Conservation (phyloP, 371 early-diverging fungal genomes). For the Lichtheimia corymbifera region DNA sequence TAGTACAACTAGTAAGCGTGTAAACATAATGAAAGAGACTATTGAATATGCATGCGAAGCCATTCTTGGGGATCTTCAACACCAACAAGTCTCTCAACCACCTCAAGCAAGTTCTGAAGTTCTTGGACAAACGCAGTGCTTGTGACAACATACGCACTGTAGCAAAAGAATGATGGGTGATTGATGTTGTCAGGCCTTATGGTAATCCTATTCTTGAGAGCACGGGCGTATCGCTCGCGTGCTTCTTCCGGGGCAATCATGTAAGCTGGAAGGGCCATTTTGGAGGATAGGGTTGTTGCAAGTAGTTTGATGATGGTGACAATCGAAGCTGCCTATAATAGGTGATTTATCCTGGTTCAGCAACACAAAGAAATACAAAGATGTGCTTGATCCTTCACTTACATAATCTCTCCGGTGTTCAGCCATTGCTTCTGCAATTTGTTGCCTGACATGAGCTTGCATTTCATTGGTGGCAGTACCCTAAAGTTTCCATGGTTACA, state of each 20-base stretch:
- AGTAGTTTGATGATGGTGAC: constrained; percentile 40
- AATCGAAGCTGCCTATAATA: constrained; percentile 34
- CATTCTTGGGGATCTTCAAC: constrained; percentile 44
- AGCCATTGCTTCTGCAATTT: constrained; percentile 24
- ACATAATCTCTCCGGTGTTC: constrained; percentile 45
- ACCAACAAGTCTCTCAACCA: constrained; percentile 33
- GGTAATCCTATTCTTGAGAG: constrained; percentile 27
- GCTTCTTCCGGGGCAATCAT: constrained; percentile 32
- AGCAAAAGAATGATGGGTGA: constrained; percentile 28
- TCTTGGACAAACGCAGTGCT: constrained; percentile 37
- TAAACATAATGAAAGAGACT: no score
- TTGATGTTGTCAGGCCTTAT: constrained; percentile 25
- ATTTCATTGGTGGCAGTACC: constrained; percentile 7
- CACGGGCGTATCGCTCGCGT: constrained; percentile 21
- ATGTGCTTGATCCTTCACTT: constrained; percentile 5
- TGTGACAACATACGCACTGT: constrained; percentile 37
- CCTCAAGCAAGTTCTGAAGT: constrained; percentile 25
- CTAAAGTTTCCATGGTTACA: constrained; percentile 13
- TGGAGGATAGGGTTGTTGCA: constrained; percentile 36
- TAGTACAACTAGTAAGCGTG: no score
- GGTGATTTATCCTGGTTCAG: neutral
- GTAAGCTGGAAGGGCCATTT: constrained; percentile 43
- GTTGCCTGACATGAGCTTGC: constrained; percentile 20
- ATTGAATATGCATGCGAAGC: constrained; percentile 11
- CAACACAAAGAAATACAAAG: neutral